Base-by-base conservation (phyloP, 306 rosid species). In the Comarum palustre region DNA sequence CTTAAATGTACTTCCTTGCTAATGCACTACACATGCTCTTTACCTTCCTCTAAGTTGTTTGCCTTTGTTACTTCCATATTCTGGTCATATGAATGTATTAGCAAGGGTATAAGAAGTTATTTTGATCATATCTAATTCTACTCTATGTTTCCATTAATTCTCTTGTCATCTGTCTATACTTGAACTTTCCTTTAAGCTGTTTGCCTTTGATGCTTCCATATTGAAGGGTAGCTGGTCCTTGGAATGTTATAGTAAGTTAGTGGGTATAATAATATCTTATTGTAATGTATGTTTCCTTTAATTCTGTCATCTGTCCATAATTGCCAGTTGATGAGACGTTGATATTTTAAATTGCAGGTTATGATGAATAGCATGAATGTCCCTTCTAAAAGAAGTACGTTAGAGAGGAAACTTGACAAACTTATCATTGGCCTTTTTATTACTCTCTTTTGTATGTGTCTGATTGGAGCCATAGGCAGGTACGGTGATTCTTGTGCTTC, bases 321-420 rank as follows among this genome's bases (percentile, higher is more conserved):
- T 66, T 34, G 46, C 69, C 71, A 76, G 72, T 64, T 61, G 57
- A 66, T 61, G 4, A 41, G 25, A 57, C 39, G 73, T 80, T 42
- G 55, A 69, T 9, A 78, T 67, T 42, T 9, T 68, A 65, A 77
- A 70, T 82, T 84, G 82, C 84, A 94, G 97, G 98, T 94, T 79
- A 94, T 91, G 98, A 94, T 94, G 98, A 94, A 94, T 83, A 70
- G 97, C 73, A 94, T 91, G 97, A 91, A 89, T 80, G 97, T 94
- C 81, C 96, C 97, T 82, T 94, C 97, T 75, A 94, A 94, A 89
- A 86, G 98, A 86, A 94, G 98, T 79, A 94, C 97, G 47, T 75
- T 94, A 69, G 98, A 94, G 91, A 89, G 89, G 85, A 91, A 94
- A 87, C 97, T 94, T 45, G 98, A 94, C 87, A 91, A 91, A 81